Conservation (phyloP, 2,329 filamentous ascomycete species). For the Fusarium mundagurra region DNA sequence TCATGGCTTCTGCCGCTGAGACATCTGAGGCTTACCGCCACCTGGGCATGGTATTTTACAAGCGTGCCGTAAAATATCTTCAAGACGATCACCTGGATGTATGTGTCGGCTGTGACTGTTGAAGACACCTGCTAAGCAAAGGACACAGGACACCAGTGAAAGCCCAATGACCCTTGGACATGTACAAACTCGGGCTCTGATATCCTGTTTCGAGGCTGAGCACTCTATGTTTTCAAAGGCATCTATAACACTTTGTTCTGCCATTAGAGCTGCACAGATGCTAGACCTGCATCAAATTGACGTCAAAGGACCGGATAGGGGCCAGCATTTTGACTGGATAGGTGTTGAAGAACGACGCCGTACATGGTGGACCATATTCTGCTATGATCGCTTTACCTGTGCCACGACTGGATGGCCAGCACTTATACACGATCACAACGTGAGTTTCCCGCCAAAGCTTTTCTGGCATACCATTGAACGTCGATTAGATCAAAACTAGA, state of each 20-base stretch:
- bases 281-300: background rate
- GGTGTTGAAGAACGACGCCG: conserved; percentile 8
- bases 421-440: background rate
- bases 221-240: conserved; percentile 21
- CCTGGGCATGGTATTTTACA: background rate
- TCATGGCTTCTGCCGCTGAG: conserved; percentile 19
- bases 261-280: conserved; percentile 9
- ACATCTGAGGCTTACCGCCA: background rate
- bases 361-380: conserved; percentile 25
- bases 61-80: conserved; percentile 1
- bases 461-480: background rate
- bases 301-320: too few relatives aligned
- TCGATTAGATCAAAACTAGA: background rate
- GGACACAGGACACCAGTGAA: background rate
- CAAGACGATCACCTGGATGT: background rate
- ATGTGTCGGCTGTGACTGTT: background rate
- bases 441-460: background rate
- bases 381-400: conserved; percentile 16
- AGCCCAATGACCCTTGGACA: background rate
- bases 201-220: conserved; percentile 18
- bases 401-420: conserved; percentile 20
- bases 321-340: background rate
- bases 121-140: background rate
- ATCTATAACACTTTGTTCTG: conserved; percentile 10
- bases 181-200: conserved; percentile 4